Evolutionary conservation across 305 asterid genomes (phyloP).

Genomic region (Fraxinus velutina): DNA sequence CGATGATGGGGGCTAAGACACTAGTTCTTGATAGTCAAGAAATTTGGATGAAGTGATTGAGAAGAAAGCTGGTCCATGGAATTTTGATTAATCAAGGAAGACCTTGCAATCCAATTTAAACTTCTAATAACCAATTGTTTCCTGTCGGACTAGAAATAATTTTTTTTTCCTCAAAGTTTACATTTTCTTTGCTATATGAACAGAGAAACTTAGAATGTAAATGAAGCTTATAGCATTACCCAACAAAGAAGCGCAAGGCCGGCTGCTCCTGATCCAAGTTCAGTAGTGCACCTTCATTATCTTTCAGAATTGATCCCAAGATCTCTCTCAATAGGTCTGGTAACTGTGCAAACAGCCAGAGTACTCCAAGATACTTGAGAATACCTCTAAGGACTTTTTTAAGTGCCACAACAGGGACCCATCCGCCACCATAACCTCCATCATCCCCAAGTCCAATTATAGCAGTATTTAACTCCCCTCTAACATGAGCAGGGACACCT

Average conservation of each 20-base stretch:
- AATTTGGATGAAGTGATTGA: not conserved
- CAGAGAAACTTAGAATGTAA: not conserved
- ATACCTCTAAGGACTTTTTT: conserved; percentile 96
- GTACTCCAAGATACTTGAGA: conserved; percentile 98
- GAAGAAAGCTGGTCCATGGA: not conserved
- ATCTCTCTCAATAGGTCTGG: conserved; percentile 97
- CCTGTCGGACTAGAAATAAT: not conserved
- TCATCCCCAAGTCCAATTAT: conserved; percentile 99
- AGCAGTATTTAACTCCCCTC: conserved; percentile 97
- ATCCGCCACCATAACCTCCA: conserved; percentile 99
- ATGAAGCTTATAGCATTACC: conserved; percentile 49
- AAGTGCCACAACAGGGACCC: conserved; percentile 98
- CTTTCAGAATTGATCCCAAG: conserved; percentile 90
- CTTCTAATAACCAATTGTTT: not conserved
- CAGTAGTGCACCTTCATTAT: conserved; percentile 89
- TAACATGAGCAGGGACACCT: conserved; percentile 92
- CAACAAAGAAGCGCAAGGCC: conserved; percentile 96
- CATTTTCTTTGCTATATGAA: not conserved
- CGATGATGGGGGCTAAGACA: not conserved
- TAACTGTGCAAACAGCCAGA: conserved; percentile 96
- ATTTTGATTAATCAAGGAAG: not conserved
- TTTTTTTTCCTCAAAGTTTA: not conserved
- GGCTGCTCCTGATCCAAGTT: conserved; percentile 99
- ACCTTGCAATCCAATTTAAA: not conserved
- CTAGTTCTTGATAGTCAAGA: not conserved